Evolutionary conservation across 2,329 filamentous ascomycete species (phyloP), one percentile per base, ranked within the genome.

Genomic region (Stagonosporopsis chrysanthemi): DNA sequence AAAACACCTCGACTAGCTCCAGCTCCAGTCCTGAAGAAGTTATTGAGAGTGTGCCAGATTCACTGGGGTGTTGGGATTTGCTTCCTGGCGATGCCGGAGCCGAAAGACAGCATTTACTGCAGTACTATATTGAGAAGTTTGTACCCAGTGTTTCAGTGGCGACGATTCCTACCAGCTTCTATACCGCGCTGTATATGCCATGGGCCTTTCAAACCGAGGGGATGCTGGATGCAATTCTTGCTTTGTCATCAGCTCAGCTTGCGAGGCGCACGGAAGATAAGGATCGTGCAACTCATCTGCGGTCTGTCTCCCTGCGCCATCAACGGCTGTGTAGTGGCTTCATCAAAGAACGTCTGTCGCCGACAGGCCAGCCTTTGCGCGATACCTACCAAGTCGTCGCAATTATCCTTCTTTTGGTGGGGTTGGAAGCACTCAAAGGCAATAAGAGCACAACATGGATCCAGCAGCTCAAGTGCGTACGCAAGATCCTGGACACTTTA

Each of bases 141-240:
- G 71, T 76, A 26, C 73, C 72, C 40, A 75, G 73, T 54, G 68
- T 76, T 11, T 74, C 72, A 15, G 71, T 76, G 17, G 73, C 73
- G 14, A 67, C 66, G 8, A 75, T 68, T n/a, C 62, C 70, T 9
- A 69, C 69, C 2, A 74, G 71, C 52, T 76, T 75, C 54, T 76
- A 75, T 52, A 76, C 70, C 2, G 62, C 61, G 5, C 60, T 75
- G 11, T 76, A 76, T 43, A 71, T 76, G 58, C 73, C 73, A 22
- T 75, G 73, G 73, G 73, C 73, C 15, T 70, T 73, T 33, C 59
- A 73, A 31, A 72, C 69, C 14, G 66, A 75, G 33, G 73, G 73
- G 15, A 70, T 76, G 65, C 61, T 76, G 22, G 66, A 76, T 54
- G 72, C 70, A 28, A 74, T 76, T 26, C 63, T 75, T 22, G 73